These are phyloP conservation scores for Alternaria ventricosa DNA, from an alignment of 2,329 filamentous ascomycete genomes.

Conservation along the genomic window DNA sequence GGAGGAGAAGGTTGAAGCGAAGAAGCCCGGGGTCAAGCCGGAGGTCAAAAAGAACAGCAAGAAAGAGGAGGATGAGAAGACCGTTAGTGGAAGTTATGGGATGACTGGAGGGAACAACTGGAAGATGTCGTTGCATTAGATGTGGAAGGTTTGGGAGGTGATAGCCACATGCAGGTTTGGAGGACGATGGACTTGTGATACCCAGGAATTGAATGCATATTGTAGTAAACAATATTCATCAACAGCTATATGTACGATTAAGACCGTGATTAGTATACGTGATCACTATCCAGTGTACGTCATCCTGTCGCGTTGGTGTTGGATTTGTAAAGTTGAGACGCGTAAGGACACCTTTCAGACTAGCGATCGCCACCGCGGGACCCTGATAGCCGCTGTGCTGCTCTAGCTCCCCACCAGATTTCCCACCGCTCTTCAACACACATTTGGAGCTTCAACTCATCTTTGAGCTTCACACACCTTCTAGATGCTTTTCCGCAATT, in stretches of 20 bases:
- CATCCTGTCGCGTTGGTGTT: slow-evolving; percentile 6
- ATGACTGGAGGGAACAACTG: slow-evolving; percentile 37
- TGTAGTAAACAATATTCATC: background rate
- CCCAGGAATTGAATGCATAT: background rate
- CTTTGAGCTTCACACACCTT: slow-evolving; percentile 23
- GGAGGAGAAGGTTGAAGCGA: slow-evolving; percentile 9
- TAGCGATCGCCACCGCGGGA: slow-evolving; percentile 31
- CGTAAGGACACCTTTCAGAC: slow-evolving; percentile 36
- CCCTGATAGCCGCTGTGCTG: slow-evolving; percentile 19
- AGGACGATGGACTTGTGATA: background rate
- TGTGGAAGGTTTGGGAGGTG: background rate
- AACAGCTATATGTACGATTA: background rate
- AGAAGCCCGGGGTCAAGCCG: slow-evolving; percentile 11
- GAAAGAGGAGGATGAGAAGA: slow-evolving; percentile 31
- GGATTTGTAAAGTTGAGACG: slow-evolving; percentile 35
- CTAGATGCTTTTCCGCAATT: slow-evolving; percentile 42
- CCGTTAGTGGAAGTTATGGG: slow-evolving; percentile 44
- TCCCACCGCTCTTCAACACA: slow-evolving; percentile 18
- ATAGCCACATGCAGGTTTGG: background rate
- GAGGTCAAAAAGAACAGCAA: slow-evolving; percentile 7
- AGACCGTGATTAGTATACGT: background rate
- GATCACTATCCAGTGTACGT: background rate
- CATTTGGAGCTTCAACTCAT: slow-evolving; percentile 23
- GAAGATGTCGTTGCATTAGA: slow-evolving; percentile 36
- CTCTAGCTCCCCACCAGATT: slow-evolving; percentile 22